Evolutionary conservation across 1,139 yeast species (phyloP), one percentile per base, ranked within the genome.

Genomic region (Saccharomycopsis crataegensis): DNA sequence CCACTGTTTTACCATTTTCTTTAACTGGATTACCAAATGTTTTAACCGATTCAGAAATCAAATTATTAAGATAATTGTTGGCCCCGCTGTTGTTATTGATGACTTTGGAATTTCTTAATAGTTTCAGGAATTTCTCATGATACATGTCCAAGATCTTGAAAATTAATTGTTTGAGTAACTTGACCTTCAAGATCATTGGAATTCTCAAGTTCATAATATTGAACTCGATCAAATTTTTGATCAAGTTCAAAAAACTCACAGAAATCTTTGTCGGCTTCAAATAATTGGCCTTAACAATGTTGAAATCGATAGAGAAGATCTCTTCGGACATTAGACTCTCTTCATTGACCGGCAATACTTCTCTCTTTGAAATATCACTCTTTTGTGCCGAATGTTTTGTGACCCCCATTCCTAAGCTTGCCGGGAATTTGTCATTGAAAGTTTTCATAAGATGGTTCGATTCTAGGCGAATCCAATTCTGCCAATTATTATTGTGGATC

Each of bases 211-310:
- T 46, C 32, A 49, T 17, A 34, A 56, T 48, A 38, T 47, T 38
- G 5, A 54, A 54, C 12, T 50, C 58, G n/a, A 51, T 28, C 31
- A 54, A 42, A 48, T 56, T 56, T 38, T 54, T 56, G 48, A 56
- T 33, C 50, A 56, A 51, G 47, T 38, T 56, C 6, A 46, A 16
- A 32, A 54, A 54, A 46, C 43, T 54, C 22, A 52, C 17, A 8
- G 53, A 47, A 8, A 51, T 48, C 16, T 56, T 56, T 8, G 58
- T 56, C n/a, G 58, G 58, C 41, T 56, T 56, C 28, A 56, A 40
- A 32, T 46, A 34, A 40, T 28, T 50, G 7, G 50, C n/a, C 22
- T 51, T 51, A 22, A 56, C 58, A 42, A 51, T 43, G 34, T 51
- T 52, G 36, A 53, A 56, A 46, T 56, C 58, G 31, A 56, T 43